Evolutionary conservation across 257 asterid genomes (phyloP), one percentile per base, ranked within the genome.

Genomic region (Nicotiana otophora): DNA sequence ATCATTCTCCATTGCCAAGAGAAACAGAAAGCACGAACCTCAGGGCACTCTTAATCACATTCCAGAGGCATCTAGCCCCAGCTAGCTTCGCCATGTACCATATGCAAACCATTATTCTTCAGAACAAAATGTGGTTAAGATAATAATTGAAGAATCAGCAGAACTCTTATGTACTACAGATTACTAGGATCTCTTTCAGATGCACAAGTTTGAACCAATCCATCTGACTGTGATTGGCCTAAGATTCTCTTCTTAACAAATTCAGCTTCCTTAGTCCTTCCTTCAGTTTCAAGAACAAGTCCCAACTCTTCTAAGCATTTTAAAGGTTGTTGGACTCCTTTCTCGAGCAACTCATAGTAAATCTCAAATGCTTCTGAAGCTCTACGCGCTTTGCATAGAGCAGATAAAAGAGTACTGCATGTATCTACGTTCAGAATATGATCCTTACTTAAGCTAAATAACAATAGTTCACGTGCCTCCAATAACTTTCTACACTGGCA

Each of bases 231-330:
- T 58, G 60, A 51, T 28, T 81, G 67, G 60, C 53, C 79, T 7
- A 30, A 78, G 84, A 93, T 91, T 84, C 93, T 92, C 95, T 90
- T 90, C 54, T 92, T 85, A 78, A 95, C 90, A 83, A 95, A 95
- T 79, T 93, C 93, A 69, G 97, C 93, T 85, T 92, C 98, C 86
- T 89, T 90, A 72, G 79, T 61, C 74, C 85, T 95, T 53, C 98
- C 98, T 77, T 83, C 88, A 53, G 86, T 90, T 84, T 90, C 90
- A 23, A 92, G 95, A 36, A 84, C 92, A 57, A 54, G 77, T 84
- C 80, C 86, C 77, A 95, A 87, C 19, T 86, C 93, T 78, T 86
- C 90, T 46, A 93, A 86, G 86, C 93, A 87, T 86, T 83, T 82
- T 81, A 90, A 85, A 68, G 95, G 95, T 69, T 58, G 93, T 60